phyloP scores from a whole-genome alignment of 345 rosid genomes.

The Brassica rapa region DNA sequence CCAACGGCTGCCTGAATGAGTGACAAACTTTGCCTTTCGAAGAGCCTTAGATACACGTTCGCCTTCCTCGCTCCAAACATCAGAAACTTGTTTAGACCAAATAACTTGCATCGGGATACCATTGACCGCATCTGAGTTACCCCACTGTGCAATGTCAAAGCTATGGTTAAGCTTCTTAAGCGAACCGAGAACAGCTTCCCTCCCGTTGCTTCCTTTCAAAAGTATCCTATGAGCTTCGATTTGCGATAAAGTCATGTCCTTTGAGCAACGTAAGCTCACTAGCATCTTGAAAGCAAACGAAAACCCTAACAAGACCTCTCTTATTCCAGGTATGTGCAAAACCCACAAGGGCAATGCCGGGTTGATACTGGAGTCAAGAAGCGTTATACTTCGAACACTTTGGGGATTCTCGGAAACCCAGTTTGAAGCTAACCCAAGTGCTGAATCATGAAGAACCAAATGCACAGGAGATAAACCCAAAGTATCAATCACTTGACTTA shows the following conservation, averaged over 20 bases:
- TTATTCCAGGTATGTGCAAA: slow-evolving; percentile 55
- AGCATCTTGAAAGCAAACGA: slow-evolving; percentile 50
- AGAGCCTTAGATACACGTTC: slow-evolving; percentile 58
- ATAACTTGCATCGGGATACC: slow-evolving; percentile 68
- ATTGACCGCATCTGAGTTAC: slow-evolving; percentile 57
- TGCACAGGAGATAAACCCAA: slow-evolving; percentile 78
- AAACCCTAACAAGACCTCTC: slow-evolving; percentile 59
- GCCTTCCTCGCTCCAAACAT: slow-evolving; percentile 73
- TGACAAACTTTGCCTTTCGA: slow-evolving; percentile 65
- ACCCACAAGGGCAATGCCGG: slow-evolving; percentile 75
- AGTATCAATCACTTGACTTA: slow-evolving; percentile 70
- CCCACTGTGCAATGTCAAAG: slow-evolving; percentile 80
- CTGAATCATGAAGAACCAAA: slow-evolving; percentile 88
- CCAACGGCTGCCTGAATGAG: slow-evolving; percentile 85
- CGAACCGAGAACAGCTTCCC: slow-evolving; percentile 59
- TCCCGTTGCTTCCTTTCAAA: slow-evolving; percentile 69
- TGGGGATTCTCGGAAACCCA: slow-evolving; percentile 69
- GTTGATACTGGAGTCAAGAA: slow-evolving; percentile 63
- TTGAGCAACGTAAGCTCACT: slow-evolving; percentile 63
- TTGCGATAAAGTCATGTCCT: slow-evolving; percentile 50
- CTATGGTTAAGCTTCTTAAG: slow-evolving; percentile 71
- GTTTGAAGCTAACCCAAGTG: slow-evolving; percentile 65
- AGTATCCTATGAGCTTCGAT: slow-evolving; percentile 71
- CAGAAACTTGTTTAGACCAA: slow-evolving; percentile 75
- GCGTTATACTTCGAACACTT: slow-evolving; percentile 65